phyloP scores from a whole-genome alignment of 139 green algal species.

The Gonium pectorale region DNA sequence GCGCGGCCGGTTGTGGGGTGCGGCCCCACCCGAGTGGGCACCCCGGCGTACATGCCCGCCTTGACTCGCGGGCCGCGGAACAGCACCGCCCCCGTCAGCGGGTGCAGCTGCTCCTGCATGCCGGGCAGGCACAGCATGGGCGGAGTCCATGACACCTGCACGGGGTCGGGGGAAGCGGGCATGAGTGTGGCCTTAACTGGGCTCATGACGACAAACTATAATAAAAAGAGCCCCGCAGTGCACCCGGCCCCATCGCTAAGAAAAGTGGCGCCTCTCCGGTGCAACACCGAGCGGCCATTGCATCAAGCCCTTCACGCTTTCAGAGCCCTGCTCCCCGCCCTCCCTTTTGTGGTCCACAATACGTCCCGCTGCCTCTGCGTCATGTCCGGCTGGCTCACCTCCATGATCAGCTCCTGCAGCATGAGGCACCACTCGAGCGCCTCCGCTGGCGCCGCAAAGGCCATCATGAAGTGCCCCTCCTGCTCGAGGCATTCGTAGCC shows the following conservation, averaged over 20 bases:
- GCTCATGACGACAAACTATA: no score
- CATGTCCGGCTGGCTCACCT: no score
- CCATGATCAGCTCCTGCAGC: conserved; percentile 68
- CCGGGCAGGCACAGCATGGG: conserved; percentile 51
- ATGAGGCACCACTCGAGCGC: conserved; percentile 73
- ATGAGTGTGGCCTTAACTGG: no score
- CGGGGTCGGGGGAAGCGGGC: no score
- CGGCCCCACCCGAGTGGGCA: conserved; percentile 60
- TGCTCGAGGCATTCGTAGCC: conserved; percentile 73
- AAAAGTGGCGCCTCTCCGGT: no score
- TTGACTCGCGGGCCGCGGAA: conserved; percentile 66
- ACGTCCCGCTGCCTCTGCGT: no score
- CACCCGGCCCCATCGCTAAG: no score
- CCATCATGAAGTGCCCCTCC: conserved; percentile 51
- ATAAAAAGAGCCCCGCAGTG: no score
- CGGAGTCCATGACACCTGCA: conserved; percentile 2
- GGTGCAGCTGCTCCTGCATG: conserved; percentile 38
- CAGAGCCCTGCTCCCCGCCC: no score
- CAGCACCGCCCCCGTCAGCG: conserved; percentile 34
- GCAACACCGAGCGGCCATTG: no score
- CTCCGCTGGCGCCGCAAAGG: conserved; percentile 53
- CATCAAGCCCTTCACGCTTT: no score
- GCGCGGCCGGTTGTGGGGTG: conserved; percentile 71
- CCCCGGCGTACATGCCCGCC: conserved; percentile 71
- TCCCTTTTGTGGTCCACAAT: no score